Percentiles rank a stretch among this genome's conserved stretches.
These are phyloP conservation scores for Fonsecaea erecta DNA, from an alignment of 2,329 filamentous ascomycete genomes.

Conservation along the genomic window DNA sequence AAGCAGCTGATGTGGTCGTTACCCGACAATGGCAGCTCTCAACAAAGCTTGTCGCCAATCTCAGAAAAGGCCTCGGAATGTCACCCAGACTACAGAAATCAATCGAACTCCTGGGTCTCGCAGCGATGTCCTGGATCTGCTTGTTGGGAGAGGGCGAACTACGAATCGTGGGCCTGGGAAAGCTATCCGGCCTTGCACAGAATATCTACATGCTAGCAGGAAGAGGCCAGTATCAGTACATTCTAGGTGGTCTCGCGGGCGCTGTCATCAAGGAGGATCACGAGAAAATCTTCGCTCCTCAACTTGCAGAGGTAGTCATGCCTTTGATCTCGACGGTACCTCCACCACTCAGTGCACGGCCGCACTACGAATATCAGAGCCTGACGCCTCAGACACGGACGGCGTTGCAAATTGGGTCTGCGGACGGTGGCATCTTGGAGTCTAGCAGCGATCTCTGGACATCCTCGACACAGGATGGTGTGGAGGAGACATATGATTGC, in stretches of 20 bases:
- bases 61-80: background rate
- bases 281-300: slow-evolving; percentile 17
- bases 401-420: background rate
- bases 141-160: slow-evolving; percentile 19
- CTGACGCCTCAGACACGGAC: background rate
- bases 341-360: background rate
- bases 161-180: slow-evolving; percentile 23
- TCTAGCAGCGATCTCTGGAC: background rate
- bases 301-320: slow-evolving; percentile 13
- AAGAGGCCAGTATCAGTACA: background rate
- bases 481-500: background rate
- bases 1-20: slow-evolving; percentile 21
- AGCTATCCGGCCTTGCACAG: slow-evolving; percentile 13
- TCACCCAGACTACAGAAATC: background rate
- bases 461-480: background rate
- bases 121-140: slow-evolving; percentile 23
- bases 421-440: background rate
- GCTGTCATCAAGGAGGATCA: slow-evolving; percentile 24
- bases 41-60: background rate
- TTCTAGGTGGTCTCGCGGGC: slow-evolving; percentile 13
- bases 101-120: slow-evolving; percentile 9
- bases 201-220: slow-evolving; percentile 5
- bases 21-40: slow-evolving; percentile 27
- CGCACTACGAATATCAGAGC: background rate
- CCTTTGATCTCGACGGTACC: slow-evolving; percentile 13